phyloP scores from a whole-genome alignment of 2,329 filamentous ascomycete species.

The Diaporthe longicolla region DNA sequence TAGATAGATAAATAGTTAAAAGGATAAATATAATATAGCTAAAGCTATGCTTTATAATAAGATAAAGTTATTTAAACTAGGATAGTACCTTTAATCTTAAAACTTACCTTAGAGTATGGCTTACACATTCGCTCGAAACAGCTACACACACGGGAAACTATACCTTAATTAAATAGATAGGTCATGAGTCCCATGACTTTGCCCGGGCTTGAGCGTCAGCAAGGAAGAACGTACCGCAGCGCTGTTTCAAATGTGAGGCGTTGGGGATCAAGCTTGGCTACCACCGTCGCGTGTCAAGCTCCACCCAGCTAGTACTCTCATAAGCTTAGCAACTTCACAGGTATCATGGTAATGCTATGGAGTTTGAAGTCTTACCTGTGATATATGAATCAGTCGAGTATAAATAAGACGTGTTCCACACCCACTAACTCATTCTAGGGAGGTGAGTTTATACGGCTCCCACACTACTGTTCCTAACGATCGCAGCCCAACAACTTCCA shows the following conservation, averaged over 20 bases:
- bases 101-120: background rate
- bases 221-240: background rate
- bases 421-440: too few species aligned
- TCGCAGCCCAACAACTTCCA: background rate
- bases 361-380: background rate
- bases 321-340: background rate
- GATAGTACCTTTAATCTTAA: background rate
- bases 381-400: background rate
- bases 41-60: too few species aligned
- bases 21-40: too few species aligned
- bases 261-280: conserved; percentile 9
- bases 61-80: too few species aligned
- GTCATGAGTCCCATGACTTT: background rate
- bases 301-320: background rate
- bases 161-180: background rate
- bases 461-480: background rate
- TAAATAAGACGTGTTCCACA: background rate
- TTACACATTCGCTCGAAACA: background rate
- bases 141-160: background rate
- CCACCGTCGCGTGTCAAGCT: background rate
- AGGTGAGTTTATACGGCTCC: too few species aligned
- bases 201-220: background rate
- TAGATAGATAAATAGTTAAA: too few species aligned
- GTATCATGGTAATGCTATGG: background rate
- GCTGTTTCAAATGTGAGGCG: conserved; percentile 14